A percentile compares a stretch with the other conserved stretches of the same genome.
These are phyloP conservation scores for Cryptococcus neoformans DNA, from an alignment of 1,284 basidiomycete species.

Conservation along the genomic window DNA sequence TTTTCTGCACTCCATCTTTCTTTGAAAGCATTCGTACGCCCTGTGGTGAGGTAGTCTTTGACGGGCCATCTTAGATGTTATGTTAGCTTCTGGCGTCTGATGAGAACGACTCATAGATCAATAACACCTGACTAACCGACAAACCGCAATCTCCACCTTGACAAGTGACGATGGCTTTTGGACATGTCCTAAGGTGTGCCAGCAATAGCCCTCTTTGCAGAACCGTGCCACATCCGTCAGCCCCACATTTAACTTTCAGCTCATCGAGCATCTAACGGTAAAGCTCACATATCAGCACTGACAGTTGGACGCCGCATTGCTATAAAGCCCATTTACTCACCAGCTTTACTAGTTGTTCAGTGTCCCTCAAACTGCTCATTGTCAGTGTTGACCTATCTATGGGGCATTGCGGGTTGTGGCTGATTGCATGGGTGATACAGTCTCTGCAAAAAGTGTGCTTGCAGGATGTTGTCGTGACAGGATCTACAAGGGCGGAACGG, in stretches of 20 bases:
- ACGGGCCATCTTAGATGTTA: slow-evolving; percentile 27
- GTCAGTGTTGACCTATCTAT: slow-evolving; percentile 68
- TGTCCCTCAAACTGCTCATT: slow-evolving; percentile 19
- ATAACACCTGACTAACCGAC: slow-evolving; percentile 48
- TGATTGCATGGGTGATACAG: slow-evolving; percentile 67
- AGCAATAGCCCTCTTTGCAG: slow-evolving; percentile 68
- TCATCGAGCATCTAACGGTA: slow-evolving; percentile 72
- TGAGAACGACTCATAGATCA: too few relatives aligned
- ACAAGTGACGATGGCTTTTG: slow-evolving; percentile 59
- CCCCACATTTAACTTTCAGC: slow-evolving; percentile 67
- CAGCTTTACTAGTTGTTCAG: slow-evolving; percentile 22
- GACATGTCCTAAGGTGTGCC: slow-evolving; percentile 64
- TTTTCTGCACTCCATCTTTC: slow-evolving; percentile 35
- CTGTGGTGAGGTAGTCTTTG: slow-evolving; percentile 35
- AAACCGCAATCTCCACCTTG: slow-evolving; percentile 39
- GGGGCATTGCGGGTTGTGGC: slow-evolving; percentile 59
- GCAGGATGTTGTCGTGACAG: slow-evolving; percentile 64
- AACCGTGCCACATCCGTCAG: slow-evolving; percentile 56
- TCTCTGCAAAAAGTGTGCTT: slow-evolving; percentile 77
- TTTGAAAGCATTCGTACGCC: slow-evolving; percentile 43
- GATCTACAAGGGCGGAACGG: slow-evolving; percentile 73
- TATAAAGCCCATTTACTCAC: slow-evolving; percentile 1
- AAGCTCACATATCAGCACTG: not conserved
- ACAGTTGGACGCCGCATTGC: not conserved
- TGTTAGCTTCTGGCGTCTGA: too few relatives aligned